Percentiles rank a stretch among this genome's conserved stretches.
phyloP scores from a whole-genome alignment of 2,329 filamentous ascomycete genomes.

The Leptographium procerum region DNA sequence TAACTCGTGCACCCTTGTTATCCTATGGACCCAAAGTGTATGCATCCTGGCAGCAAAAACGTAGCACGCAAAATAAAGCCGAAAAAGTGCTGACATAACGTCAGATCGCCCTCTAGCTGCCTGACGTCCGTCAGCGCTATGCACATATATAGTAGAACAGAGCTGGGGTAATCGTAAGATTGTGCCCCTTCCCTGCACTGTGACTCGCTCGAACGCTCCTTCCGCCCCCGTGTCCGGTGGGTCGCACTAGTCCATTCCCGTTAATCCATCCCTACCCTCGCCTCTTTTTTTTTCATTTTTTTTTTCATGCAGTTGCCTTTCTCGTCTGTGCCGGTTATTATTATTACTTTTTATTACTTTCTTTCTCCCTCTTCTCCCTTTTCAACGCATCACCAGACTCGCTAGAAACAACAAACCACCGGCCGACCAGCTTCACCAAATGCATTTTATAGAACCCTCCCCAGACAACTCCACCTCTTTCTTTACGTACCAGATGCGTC shows the following conservation, averaged over 20 bases:
- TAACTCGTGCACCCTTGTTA: too few relatives aligned
- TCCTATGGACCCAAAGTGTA: too few relatives aligned
- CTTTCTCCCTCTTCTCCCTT: neutral
- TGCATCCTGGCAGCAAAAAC: too few relatives aligned
- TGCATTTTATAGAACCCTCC: slow-evolving; percentile 41
- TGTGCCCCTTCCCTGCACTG: neutral
- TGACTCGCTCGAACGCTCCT: neutral
- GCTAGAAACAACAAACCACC: slow-evolving; percentile 6
- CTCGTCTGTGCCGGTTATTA: too few relatives aligned
- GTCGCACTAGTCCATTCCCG: neutral
- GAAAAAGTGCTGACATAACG: too few relatives aligned
- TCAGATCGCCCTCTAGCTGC: too few relatives aligned
- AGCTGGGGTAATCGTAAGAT: neutral
- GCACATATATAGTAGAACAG: too few relatives aligned
- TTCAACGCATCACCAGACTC: neutral
- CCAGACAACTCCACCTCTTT: slow-evolving; percentile 33
- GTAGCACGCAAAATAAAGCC: too few relatives aligned
- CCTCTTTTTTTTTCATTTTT: neutral
- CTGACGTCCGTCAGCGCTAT: too few relatives aligned
- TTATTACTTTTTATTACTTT: too few relatives aligned
- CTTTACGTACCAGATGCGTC: slow-evolving; percentile 47
- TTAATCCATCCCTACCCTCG: neutral
- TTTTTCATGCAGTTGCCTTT: neutral
- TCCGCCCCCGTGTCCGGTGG: neutral
- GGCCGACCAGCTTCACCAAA: slow-evolving; percentile 20